Evolutionary conservation across 257 asterid species (phyloP).

Genomic region (Ocimum tenuiflorum): DNA sequence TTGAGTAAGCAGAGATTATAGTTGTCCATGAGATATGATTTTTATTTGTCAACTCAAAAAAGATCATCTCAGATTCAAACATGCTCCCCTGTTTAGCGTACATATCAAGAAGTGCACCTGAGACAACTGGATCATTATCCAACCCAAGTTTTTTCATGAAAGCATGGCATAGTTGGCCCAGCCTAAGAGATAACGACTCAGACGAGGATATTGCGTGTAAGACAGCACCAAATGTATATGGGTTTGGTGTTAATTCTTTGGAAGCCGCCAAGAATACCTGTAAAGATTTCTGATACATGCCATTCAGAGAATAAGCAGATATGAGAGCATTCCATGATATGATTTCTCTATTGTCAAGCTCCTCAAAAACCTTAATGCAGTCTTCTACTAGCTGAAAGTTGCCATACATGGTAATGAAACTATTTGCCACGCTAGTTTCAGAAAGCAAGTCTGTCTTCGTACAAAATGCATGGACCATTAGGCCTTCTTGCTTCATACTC

Average conservation of each 20-base stretch:
- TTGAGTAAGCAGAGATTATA: slow-evolving; percentile 73
- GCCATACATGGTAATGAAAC: slow-evolving; percentile 90
- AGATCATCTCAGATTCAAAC: slow-evolving; percentile 56
- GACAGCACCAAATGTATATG: slow-evolving; percentile 78
- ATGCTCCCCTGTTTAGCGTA: slow-evolving; percentile 91
- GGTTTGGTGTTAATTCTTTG: slow-evolving; percentile 51
- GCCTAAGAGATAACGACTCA: slow-evolving; percentile 62
- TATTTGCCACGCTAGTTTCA: slow-evolving; percentile 56
- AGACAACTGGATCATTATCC: slow-evolving; percentile 47
- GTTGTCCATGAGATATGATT: slow-evolving; percentile 83
- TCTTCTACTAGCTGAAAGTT: slow-evolving; percentile 49
- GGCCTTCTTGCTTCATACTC: slow-evolving; percentile 48
- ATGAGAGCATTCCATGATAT: slow-evolving; percentile 79
- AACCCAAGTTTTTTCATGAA: slow-evolving; percentile 52
- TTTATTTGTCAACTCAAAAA: slow-evolving; percentile 40
- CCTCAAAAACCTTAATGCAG: slow-evolving; percentile 52
- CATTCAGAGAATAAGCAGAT: slow-evolving; percentile 65
- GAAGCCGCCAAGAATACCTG: slow-evolving; percentile 44
- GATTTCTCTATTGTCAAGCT: slow-evolving; percentile 47
- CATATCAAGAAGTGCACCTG: slow-evolving; percentile 86
- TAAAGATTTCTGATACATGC: slow-evolving; percentile 68
- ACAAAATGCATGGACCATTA: slow-evolving; percentile 61
- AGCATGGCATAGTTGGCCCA: slow-evolving; percentile 63
- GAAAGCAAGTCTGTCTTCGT: slow-evolving; percentile 51
- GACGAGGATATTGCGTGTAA: slow-evolving; percentile 78